Evolutionary conservation across 495 filamentous ascomycete species (phyloP).

Genomic region (Xylaria flabelliformis): DNA sequence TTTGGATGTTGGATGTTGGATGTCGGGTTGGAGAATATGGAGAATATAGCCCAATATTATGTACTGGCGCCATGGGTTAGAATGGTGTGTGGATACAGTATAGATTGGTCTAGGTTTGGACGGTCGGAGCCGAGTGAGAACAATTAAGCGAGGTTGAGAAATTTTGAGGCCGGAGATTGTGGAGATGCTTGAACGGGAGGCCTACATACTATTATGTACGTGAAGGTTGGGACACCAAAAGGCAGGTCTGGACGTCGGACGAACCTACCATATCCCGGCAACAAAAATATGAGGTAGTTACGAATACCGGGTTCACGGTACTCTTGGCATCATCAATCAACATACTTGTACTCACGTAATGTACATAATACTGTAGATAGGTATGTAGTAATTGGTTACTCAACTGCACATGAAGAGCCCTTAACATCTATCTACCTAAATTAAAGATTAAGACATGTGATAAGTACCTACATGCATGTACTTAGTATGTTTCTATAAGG

Average conservation of each 20-base stretch:
- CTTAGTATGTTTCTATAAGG: background rate
- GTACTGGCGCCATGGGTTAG: slow-evolving; percentile 3
- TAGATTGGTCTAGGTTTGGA: slow-evolving; percentile 20
- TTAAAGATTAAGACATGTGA: too few species aligned
- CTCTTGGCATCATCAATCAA: background rate
- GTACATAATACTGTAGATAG: background rate
- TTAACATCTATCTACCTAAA: too few species aligned
- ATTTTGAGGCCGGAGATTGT: slow-evolving; percentile 21
- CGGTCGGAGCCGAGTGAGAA: slow-evolving; percentile 17
- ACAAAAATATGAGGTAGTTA: background rate
- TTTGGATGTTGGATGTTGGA: background rate
- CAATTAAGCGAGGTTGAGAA: background rate
- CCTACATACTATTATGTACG: slow-evolving; percentile 8
- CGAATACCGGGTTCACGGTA: background rate
- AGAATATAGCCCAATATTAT: background rate
- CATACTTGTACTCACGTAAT: background rate
- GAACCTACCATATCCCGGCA: background rate
- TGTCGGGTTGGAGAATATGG: background rate
- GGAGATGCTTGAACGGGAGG: slow-evolving; percentile 16
- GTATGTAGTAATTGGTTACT: background rate
- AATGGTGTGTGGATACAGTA: slow-evolving; percentile 11
- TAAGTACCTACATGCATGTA: background rate
- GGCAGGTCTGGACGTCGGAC: slow-evolving; percentile 1
- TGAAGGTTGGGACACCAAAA: slow-evolving; percentile 3
- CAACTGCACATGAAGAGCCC: too few species aligned